These are phyloP conservation scores for Heimioporus sp. DNA, from an alignment of 768 basidiomycete genomes.

Conservation along the genomic window DNA sequence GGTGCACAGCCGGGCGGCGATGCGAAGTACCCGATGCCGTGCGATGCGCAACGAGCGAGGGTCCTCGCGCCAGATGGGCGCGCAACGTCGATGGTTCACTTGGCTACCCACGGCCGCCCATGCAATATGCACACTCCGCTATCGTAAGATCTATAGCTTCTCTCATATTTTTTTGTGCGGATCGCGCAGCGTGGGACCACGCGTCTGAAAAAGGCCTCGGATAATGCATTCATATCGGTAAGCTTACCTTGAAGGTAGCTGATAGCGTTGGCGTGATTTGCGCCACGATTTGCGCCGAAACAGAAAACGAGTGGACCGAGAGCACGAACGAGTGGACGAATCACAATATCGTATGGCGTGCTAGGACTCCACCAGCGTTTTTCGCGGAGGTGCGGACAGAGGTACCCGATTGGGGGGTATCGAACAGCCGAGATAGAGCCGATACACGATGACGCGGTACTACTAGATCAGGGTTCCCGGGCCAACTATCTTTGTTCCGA, in stretches of 20 bases:
- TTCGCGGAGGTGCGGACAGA: slow-evolving; percentile 4
- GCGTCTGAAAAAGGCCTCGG: no score
- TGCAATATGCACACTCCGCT: slow-evolving; percentile 6
- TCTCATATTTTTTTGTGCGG: not conserved
- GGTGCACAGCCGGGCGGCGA: not conserved
- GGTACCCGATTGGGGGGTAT: slow-evolving; percentile 4
- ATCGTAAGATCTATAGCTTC: slow-evolving; percentile 1
- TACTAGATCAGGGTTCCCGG: slow-evolving; percentile 21
- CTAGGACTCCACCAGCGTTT: not conserved
- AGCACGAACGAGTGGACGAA: no score
- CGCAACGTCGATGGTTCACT: not conserved
- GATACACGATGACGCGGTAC: slow-evolving; percentile 17
- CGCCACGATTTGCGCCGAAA: slow-evolving; percentile 6
- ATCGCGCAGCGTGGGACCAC: not conserved
- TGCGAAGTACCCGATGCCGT: not conserved
- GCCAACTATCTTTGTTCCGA: slow-evolving; percentile 25
- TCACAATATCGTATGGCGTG: slow-evolving; percentile 1
- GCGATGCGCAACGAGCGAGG: no score
- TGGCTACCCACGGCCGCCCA: slow-evolving; percentile 8
- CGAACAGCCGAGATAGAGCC: slow-evolving; percentile 21
- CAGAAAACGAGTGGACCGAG: not conserved
- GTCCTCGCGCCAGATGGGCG: no score
- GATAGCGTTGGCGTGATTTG: slow-evolving; percentile 1
- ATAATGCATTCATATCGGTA: no score
- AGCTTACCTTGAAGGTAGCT: no score